phyloP scores from a whole-genome alignment of 2,329 filamentous ascomycete species.

The Fusarium austroafricanum region DNA sequence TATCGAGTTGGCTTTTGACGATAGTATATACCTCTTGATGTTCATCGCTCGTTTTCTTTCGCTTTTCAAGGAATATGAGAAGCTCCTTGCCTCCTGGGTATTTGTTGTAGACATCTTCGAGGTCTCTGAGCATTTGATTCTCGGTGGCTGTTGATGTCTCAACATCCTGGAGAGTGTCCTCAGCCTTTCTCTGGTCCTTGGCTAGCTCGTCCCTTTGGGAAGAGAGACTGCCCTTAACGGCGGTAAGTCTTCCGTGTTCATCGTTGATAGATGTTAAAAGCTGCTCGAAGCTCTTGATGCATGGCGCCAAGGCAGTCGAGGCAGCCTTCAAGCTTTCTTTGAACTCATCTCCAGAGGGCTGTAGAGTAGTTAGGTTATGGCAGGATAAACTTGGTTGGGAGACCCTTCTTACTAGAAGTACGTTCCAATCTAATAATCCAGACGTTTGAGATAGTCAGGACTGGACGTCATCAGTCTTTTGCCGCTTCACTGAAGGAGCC shows the following conservation, averaged over 20 bases:
- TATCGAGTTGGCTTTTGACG: neutral
- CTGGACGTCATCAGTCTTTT: neutral
- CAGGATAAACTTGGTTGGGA: rapidly evolving
- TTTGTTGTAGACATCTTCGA: neutral
- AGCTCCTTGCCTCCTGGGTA: neutral
- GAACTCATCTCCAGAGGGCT: neutral
- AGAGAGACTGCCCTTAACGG: neutral
- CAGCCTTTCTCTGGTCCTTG: neutral
- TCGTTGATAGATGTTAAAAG: neutral
- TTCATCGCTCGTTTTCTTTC: neutral
- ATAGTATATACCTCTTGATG: neutral
- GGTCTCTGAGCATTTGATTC: neutral
- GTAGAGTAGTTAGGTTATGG: neutral
- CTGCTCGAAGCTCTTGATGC: neutral
- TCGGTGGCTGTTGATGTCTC: neutral
- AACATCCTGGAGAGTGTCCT: neutral
- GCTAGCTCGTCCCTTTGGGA: neutral
- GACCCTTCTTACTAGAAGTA: neutral
- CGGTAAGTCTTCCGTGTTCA: neutral
- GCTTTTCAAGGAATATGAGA: neutral
- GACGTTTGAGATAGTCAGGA: rapidly evolving
- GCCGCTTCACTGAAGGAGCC: neutral
- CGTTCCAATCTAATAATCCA: neutral
- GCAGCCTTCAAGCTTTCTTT: neutral
- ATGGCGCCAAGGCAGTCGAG: neutral